Conservation (phyloP, 257 asterid genomes). For the Solanum ahanhuiri region DNA sequence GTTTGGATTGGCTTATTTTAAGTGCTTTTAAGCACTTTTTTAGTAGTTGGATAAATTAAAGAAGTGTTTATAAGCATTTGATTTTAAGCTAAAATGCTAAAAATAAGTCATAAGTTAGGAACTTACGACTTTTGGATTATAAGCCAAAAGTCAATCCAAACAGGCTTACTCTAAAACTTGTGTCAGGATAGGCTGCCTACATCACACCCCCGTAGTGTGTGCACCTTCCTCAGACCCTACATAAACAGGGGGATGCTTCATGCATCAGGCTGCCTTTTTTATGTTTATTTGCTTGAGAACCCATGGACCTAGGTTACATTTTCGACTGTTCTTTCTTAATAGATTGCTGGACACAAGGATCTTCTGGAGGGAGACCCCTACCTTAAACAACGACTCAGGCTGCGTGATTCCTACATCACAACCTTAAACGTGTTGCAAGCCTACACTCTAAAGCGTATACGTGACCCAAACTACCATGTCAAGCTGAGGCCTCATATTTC, state of each 20-base stretch:
- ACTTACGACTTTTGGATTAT: neutral
- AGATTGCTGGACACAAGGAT: conserved; percentile 50
- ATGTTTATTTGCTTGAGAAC: neutral
- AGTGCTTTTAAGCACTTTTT: neutral
- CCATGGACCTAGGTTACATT: neutral
- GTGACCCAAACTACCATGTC: conserved; percentile 27
- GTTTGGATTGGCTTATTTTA: neutral
- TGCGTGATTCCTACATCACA: conserved; percentile 40
- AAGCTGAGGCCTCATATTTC: conserved; percentile 35
- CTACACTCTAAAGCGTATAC: conserved; percentile 36
- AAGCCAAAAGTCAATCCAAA: neutral
- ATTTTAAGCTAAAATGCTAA: neutral
- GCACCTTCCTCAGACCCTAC: neutral
- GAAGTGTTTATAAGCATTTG: neutral
- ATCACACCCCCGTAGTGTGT: neutral
- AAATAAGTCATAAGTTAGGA: neutral
- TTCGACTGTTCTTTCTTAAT: neutral
- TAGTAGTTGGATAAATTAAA: neutral
- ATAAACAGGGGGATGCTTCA: neutral
- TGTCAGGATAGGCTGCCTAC: neutral
- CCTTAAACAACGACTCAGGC: conserved; percentile 31
- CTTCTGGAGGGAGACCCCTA: conserved; percentile 44
- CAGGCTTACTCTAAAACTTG: neutral
- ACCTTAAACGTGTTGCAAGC: conserved; percentile 37
- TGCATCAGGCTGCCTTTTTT: neutral